These are phyloP conservation scores for Dysphania ambrosioides DNA, from an alignment of 148 eudicot species.

Conservation along the genomic window DNA sequence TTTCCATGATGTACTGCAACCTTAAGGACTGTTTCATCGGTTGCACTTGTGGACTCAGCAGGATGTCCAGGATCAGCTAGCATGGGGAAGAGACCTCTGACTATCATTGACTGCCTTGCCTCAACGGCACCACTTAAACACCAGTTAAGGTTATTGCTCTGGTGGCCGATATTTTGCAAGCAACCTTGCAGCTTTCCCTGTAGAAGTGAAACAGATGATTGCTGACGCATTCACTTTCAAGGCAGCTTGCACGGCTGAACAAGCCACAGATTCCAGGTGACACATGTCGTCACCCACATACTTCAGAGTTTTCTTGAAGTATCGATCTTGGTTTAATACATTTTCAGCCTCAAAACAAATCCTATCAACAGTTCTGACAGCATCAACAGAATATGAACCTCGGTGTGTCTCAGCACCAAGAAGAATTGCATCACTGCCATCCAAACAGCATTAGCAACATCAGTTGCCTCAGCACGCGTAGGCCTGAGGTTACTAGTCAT, in stretches of 20 bases:
- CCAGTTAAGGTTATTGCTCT: slow-evolving; percentile 80
- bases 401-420: slow-evolving; percentile 96
- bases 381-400: slow-evolving; percentile 83
- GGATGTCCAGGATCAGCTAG: slow-evolving; percentile 98
- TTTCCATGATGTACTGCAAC: slow-evolving; percentile 85
- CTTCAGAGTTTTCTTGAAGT: slow-evolving; percentile 44
- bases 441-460: slow-evolving; percentile 98
- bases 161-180: slow-evolving; percentile 95
- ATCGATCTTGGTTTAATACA: slow-evolving; percentile 45
- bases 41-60: slow-evolving; percentile 69
- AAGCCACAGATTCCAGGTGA: slow-evolving; percentile 45
- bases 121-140: slow-evolving; percentile 91
- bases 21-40: slow-evolving; percentile 75
- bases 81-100: slow-evolving; percentile 94
- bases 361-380: slow-evolving; percentile 77
- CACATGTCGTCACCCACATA: slow-evolving; percentile 43
- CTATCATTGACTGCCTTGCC: slow-evolving; percentile 93
- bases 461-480: slow-evolving; percentile 99
- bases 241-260: slow-evolving; percentile 70
- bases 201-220: slow-evolving; percentile 91
- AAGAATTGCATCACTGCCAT: slow-evolving; percentile 97
- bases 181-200: slow-evolving; percentile 95
- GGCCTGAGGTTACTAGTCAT: slow-evolving; percentile 97
- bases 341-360: slow-evolving; percentile 82
- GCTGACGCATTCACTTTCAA: slow-evolving; percentile 94